Evolutionary conservation across 1,284 basidiomycete genomes (phyloP).

Genomic region (Moesziomyces sp.): DNA sequence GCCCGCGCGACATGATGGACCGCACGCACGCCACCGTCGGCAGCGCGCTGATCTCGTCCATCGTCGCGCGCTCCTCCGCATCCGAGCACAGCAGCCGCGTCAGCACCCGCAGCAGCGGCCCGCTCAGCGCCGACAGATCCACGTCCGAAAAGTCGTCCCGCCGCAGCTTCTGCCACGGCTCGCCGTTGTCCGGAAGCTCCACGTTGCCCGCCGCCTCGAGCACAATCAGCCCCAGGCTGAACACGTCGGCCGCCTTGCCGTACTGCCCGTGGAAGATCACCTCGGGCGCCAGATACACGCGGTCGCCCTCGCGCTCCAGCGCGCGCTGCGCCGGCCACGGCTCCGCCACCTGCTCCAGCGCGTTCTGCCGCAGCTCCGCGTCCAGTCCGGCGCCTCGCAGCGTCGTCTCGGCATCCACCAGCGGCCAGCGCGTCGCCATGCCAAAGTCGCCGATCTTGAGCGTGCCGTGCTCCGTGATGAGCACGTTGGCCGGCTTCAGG

Average conservation of each 20-base stretch:
- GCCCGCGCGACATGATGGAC: constrained; percentile 51
- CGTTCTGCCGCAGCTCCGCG: constrained; percentile 9
- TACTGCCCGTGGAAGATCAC: constrained; percentile 86
- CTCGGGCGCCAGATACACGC: constrained; percentile 98
- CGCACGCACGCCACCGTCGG: constrained; percentile 55
- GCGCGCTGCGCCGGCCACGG: constrained; percentile 22
- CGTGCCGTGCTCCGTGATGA: constrained; percentile 86
- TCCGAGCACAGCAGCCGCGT: constrained; percentile 49
- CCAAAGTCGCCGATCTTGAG: constrained; percentile 99
- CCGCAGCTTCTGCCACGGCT: constrained; percentile 92
- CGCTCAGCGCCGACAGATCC: constrained; percentile 74
- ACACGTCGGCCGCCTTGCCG: constrained; percentile 93
- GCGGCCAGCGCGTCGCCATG: constrained; percentile 66
- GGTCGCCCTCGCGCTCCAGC: constrained; percentile 88
- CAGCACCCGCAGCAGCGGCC: constrained; percentile 60
- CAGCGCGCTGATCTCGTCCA: constrained; percentile 50
- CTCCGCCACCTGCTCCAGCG: constrained; percentile 20
- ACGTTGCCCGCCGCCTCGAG: constrained; percentile 96
- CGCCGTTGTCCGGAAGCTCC: constrained; percentile 94
- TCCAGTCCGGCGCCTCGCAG: constrained; percentile 57
- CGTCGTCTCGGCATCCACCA: constrained; percentile 53
- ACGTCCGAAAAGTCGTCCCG: constrained; percentile 92
- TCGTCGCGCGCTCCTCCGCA: constrained; percentile 51
- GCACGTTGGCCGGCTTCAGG: constrained; percentile 96
- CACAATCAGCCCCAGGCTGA: constrained; percentile 94